Evolutionary conservation across 495 filamentous ascomycete species (phyloP).

Genomic region (Neurospora intermedia): DNA sequence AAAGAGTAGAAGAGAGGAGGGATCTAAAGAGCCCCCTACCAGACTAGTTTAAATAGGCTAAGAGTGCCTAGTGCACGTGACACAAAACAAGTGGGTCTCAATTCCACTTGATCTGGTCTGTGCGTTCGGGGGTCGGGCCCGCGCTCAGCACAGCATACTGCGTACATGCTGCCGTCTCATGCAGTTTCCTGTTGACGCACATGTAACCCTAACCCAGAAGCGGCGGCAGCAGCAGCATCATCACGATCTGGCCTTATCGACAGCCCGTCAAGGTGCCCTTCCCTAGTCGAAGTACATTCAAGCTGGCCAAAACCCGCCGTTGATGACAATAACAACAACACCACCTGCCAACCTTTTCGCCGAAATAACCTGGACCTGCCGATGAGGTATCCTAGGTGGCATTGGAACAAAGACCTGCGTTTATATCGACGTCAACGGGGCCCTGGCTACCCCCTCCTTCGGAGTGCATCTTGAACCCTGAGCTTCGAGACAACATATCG

Average conservation of each 20-base stretch:
- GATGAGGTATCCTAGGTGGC: conserved; percentile 7
- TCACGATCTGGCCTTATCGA: conserved; percentile 26
- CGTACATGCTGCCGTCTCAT: not conserved
- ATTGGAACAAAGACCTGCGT: not conserved
- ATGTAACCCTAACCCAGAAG: conserved; percentile 20
- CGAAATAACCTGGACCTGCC: not conserved
- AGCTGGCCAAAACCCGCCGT: not conserved
- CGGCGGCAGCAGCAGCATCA: conserved; percentile 15
- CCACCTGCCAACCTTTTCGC: not conserved
- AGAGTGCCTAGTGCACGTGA: too few species aligned
- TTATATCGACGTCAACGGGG: not conserved
- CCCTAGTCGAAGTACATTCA: not conserved
- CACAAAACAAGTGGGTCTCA: too few species aligned
- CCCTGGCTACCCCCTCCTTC: not conserved
- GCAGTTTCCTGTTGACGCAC: not conserved
- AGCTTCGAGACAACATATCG: conserved; percentile 1
- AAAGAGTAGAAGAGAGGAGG: too few species aligned
- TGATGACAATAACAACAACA: conserved; percentile 2
- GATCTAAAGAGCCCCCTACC: too few species aligned
- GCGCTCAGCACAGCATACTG: not conserved
- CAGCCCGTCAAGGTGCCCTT: not conserved
- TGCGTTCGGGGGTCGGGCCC: not conserved
- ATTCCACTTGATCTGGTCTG: not conserved
- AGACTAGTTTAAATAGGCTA: too few species aligned
- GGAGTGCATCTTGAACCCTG: not conserved